Conservation (phyloP, 2,329 filamentous ascomycete genomes). For the Aspergillus novofumigatus region DNA sequence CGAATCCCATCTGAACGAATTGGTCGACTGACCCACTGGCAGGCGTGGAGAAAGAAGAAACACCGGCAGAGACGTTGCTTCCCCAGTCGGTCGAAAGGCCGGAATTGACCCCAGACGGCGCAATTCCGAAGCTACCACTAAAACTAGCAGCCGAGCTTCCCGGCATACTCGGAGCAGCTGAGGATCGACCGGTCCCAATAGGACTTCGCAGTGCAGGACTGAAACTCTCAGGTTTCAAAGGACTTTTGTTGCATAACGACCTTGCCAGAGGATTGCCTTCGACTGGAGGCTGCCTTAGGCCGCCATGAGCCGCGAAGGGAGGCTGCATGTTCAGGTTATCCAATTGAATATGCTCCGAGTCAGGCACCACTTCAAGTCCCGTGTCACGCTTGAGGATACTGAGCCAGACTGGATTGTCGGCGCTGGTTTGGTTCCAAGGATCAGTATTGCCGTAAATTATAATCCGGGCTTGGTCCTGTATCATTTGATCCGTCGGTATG, state of each 20-base stretch:
- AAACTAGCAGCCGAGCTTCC: slow-evolving; percentile 34
- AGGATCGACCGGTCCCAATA: slow-evolving; percentile 29
- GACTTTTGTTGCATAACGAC: slow-evolving; percentile 18
- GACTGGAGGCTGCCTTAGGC: slow-evolving; percentile 29
- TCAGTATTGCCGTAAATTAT: slow-evolving; percentile 34
- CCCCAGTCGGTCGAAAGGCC: slow-evolving; percentile 31
- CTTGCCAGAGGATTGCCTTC: slow-evolving; percentile 30
- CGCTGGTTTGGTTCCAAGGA: slow-evolving; percentile 43
- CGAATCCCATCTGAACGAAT: slow-evolving; percentile 37
- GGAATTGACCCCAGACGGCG: slow-evolving; percentile 22
- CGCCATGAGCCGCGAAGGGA: slow-evolving; percentile 39
- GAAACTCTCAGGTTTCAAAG: slow-evolving; percentile 23
- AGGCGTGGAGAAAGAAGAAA: slow-evolving; percentile 32
- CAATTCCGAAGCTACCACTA: slow-evolving; percentile 30
- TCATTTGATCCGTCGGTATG: slow-evolving; percentile 35
- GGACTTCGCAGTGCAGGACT: slow-evolving; percentile 33
- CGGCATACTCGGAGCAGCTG: slow-evolving; percentile 32
- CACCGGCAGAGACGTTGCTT: slow-evolving; percentile 27
- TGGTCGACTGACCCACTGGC: slow-evolving; percentile 27
- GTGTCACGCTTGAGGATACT: slow-evolving; percentile 42
- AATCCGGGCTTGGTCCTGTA: slow-evolving; percentile 33
- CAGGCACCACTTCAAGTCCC: slow-evolving; percentile 31
- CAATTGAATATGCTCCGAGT: slow-evolving; percentile 32
- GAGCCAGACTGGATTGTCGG: slow-evolving; percentile 45
- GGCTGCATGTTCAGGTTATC: slow-evolving; percentile 40